These are phyloP conservation scores for Ophiorrhiza pumila DNA, from an alignment of 257 asterid genomes.

Conservation along the genomic window DNA sequence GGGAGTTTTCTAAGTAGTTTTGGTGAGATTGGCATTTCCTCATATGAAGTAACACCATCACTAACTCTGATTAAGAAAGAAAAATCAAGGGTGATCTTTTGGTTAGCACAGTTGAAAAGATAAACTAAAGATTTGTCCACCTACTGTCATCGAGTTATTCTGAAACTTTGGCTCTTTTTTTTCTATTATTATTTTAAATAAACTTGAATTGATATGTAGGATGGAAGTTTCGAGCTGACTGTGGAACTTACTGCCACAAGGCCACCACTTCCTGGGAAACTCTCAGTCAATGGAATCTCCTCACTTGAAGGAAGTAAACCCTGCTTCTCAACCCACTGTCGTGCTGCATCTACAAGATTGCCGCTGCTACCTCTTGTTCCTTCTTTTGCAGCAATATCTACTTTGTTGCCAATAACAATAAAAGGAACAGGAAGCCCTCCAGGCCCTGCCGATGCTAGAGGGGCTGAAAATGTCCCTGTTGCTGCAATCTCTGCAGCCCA, in stretches of 20 bases:
- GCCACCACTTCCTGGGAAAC: constrained; percentile 82
- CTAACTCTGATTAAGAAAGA: not conserved
- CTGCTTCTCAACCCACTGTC: constrained; percentile 98
- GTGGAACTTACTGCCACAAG: constrained; percentile 73
- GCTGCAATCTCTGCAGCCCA: constrained; percentile 96
- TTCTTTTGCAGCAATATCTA: constrained; percentile 71
- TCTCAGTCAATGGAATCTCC: constrained; percentile 83
- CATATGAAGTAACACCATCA: not conserved
- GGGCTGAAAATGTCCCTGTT: constrained; percentile 90
- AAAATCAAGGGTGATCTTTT: not conserved
- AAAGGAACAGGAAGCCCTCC: constrained; percentile 96
- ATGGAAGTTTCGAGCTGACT: not conserved
- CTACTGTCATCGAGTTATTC: not conserved
- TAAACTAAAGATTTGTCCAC: not conserved
- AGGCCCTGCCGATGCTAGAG: constrained; percentile 89
- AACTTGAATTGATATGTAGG: not conserved
- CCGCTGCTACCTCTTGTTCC: constrained; percentile 89
- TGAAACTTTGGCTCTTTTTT: not conserved
- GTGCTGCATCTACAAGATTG: constrained; percentile 93
- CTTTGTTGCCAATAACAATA: constrained; percentile 87
- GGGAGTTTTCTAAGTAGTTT: not conserved
- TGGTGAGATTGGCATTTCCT: not conserved
- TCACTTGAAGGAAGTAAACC: constrained; percentile 87
- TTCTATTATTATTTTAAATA: not conserved
- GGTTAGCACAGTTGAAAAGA: not conserved